These are phyloP conservation scores for Penicillium glabrum DNA, from an alignment of 2,329 filamentous ascomycete species.

Conservation along the genomic window DNA sequence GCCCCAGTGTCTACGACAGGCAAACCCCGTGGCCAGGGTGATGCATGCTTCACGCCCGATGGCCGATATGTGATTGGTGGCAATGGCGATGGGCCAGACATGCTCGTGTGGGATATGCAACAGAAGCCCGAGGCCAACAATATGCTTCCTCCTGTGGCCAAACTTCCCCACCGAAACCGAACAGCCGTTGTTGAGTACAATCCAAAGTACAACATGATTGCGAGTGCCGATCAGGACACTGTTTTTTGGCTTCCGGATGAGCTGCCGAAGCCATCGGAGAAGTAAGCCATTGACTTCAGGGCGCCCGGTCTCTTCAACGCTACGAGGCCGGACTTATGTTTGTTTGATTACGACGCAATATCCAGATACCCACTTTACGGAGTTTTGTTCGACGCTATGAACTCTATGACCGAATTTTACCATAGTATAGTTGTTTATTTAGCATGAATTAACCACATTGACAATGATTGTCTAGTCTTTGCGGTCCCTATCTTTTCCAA, in stretches of 20 bases:
- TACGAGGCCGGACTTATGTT: not conserved
- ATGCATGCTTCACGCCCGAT: constrained; percentile 87
- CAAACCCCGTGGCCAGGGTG: constrained; percentile 60
- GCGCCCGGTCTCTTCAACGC: not conserved
- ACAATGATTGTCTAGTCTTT: constrained; percentile 22
- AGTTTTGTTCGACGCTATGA: not conserved
- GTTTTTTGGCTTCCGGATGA: constrained; percentile 76
- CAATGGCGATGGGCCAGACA: constrained; percentile 64
- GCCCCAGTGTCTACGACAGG: constrained; percentile 54
- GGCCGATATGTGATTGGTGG: constrained; percentile 86
- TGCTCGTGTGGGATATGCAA: constrained; percentile 84
- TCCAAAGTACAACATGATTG: constrained; percentile 87
- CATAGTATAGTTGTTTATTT: not conserved
- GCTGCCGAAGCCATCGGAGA: constrained; percentile 31
- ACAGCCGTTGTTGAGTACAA: constrained; percentile 80
- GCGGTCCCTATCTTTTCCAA: constrained; percentile 62
- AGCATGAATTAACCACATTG: not conserved
- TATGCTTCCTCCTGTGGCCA: constrained; percentile 46
- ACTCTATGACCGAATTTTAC: not conserved
- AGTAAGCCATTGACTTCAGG: constrained; percentile 18
- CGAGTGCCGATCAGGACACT: constrained; percentile 82
- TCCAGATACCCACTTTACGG: not conserved
- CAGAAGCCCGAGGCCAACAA: constrained; percentile 55
- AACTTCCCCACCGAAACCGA: constrained; percentile 54
- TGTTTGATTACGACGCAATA: not conserved